Evolutionary conservation across 257 asterid genomes (phyloP), one percentile per base, ranked within the genome.

Genomic region (Mentha longifolia): DNA sequence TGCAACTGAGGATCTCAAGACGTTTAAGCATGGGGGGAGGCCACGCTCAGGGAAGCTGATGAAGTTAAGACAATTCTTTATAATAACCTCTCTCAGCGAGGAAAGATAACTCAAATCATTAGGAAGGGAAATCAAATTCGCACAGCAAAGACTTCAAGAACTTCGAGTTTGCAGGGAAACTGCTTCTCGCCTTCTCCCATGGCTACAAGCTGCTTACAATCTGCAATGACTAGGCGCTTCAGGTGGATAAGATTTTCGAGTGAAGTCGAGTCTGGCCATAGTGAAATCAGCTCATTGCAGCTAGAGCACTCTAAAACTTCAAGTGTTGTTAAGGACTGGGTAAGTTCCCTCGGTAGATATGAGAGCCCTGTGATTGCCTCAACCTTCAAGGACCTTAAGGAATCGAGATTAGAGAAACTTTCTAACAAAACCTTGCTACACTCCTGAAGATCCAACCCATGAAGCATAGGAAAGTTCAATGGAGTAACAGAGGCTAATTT

Each of bases 91-190:
- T 30, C 88, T 66, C 65, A 88, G 56, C 5, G 83, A 77, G 62
- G 25, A 42, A 33, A 82, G 78, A 67, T 35, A 73, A 80, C 87
- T 79, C 76, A 86, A 71, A 35, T 79, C 80, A 49, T 77, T 66
- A 4, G 92, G 85, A 59, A 88, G 86, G 72, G 81, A 66, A 30
- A 46, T 47, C 12, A 86, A 55, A 67, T 61, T 82, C 9, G 78
- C 72, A 65, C 90, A 88, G 14, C 77, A 76, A 47, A 86, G 66
- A 88, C 71, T 76, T 88, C 95, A 41, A 88, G 77, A 68, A 86
- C 88, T 77, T 86, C 88, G 43, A 88, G 88, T 64, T 79, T 86
- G 78, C 75, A 30, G 55, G 95, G 95, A 72, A 86, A 76, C 81
- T 80, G 88, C 15, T 73, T 74, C 41, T 80, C 89, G 35, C 84